Percentiles rank a stretch among this genome's conserved stretches.
Evolutionary conservation across 768 basidiomycete species (phyloP).

Genomic region (Lentinus tigrinus): DNA sequence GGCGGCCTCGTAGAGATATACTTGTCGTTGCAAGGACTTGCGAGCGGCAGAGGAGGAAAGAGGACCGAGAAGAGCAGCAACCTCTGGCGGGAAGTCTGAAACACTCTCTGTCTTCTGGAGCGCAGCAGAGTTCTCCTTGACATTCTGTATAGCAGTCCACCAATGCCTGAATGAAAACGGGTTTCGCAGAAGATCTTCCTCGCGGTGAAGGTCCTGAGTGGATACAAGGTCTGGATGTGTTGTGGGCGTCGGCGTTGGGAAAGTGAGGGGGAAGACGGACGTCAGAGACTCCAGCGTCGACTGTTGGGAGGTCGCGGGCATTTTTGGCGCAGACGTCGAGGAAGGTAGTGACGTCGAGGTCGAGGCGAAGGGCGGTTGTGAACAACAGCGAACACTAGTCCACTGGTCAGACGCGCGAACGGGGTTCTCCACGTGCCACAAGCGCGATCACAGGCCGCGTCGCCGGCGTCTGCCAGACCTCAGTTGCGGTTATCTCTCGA

Average conservation of each 20-base stretch:
- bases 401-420: slow-evolving; percentile 4
- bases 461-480: neutral
- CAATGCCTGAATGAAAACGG: slow-evolving; percentile 89
- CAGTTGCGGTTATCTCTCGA: neutral
- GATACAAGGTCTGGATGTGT: slow-evolving; percentile 77
- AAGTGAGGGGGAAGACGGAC: slow-evolving; percentile 77
- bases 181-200: slow-evolving; percentile 92
- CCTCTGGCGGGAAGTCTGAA: slow-evolving; percentile 47
- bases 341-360: neutral
- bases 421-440: slow-evolving; percentile 7
- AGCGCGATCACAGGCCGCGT: slow-evolving; percentile 8
- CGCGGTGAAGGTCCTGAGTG: slow-evolving; percentile 75
- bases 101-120: slow-evolving; percentile 57
- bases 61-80: slow-evolving; percentile 68
- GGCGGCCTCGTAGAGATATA: slow-evolving; percentile 93
- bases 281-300: slow-evolving; percentile 51
- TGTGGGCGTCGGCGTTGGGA: slow-evolving; percentile 78
- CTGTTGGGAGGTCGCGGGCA: slow-evolving; percentile 54
- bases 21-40: slow-evolving; percentile 76
- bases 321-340: slow-evolving; percentile 28
- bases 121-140: slow-evolving; percentile 62
- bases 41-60: slow-evolving; percentile 73
- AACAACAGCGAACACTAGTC: neutral
- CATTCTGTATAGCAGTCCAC: slow-evolving; percentile 82
- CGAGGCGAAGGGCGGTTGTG: neutral